These are phyloP conservation scores for Cinnamomum chago DNA, from an alignment of 164 flowering plant species.

Conservation along the genomic window DNA sequence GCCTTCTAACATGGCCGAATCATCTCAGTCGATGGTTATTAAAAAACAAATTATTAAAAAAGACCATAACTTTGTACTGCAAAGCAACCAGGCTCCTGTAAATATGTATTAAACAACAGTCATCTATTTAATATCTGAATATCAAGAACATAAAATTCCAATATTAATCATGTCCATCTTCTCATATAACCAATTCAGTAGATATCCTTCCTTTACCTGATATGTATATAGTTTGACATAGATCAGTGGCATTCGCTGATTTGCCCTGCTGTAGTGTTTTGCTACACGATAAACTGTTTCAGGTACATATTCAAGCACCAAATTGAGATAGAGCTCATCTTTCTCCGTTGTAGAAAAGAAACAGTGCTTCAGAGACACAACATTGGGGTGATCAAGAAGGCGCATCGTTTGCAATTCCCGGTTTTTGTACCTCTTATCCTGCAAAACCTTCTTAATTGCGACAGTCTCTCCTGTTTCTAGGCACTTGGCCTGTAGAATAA, in stretches of 20 bases:
- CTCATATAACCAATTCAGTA: neutral
- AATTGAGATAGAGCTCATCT: slow-evolving; percentile 74
- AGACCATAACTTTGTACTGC: neutral
- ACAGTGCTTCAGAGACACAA: slow-evolving; percentile 67
- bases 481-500: slow-evolving; percentile 56
- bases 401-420: slow-evolving; percentile 81
- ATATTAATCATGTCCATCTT: neutral
- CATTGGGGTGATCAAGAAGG: slow-evolving; percentile 76
- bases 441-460: slow-evolving; percentile 73
- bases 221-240: slow-evolving; percentile 67
- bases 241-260: slow-evolving; percentile 71
- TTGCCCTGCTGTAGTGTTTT: slow-evolving; percentile 59
- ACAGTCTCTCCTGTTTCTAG: slow-evolving; percentile 73
- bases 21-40: too few species aligned
- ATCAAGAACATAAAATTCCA: neutral
- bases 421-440: slow-evolving; percentile 73
- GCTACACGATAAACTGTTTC: slow-evolving; percentile 66
- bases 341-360: slow-evolving; percentile 75
- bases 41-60: too few species aligned
- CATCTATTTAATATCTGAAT: neutral
- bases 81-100: neutral
- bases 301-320: slow-evolving; percentile 79
- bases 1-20: too few species aligned
- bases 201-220: slow-evolving; percentile 33
- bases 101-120: too few species aligned